Conservation (phyloP, 441 rosid species). For the Euphorbia corollata region DNA sequence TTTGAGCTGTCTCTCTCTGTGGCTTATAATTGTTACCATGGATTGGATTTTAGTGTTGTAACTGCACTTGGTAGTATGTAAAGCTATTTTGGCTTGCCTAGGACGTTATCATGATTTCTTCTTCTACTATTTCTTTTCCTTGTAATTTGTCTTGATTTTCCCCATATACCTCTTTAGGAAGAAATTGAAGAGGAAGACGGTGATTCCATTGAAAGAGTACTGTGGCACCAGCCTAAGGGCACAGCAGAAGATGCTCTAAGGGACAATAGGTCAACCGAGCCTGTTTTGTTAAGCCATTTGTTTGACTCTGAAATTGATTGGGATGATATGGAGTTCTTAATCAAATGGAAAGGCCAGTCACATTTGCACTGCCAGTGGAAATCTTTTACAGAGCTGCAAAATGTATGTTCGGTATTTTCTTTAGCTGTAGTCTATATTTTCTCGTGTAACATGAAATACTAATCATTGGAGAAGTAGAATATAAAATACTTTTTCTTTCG, state of each 20-base stretch:
- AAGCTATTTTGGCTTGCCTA: background rate
- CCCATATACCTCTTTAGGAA: slow-evolving; percentile 45
- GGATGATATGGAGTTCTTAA: slow-evolving; percentile 85
- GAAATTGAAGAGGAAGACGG: slow-evolving; percentile 93
- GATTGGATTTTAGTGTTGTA: background rate
- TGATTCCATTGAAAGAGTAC: slow-evolving; percentile 85
- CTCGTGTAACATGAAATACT: background rate
- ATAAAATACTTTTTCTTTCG: too few species aligned
- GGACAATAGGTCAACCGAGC: slow-evolving; percentile 58
- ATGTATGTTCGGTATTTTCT: slow-evolving; percentile 44
- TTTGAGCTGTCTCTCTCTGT: too few species aligned
- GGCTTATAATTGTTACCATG: too few species aligned
- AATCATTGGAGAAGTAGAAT: background rate
- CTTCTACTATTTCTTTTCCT: background rate
- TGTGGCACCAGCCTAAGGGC: slow-evolving; percentile 97
- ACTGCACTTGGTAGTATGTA: background rate
- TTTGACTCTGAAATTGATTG: slow-evolving; percentile 80
- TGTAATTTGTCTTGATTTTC: slow-evolving; percentile 6
- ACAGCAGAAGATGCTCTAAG: slow-evolving; percentile 62
- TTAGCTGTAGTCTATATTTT: slow-evolving; percentile 13
- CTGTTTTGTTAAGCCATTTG: slow-evolving; percentile 62
- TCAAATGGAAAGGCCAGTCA: slow-evolving; percentile 99
- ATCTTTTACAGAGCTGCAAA: slow-evolving; percentile 70
- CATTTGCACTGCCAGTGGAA: slow-evolving; percentile 99
- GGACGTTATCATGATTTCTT: background rate